phyloP scores from a whole-genome alignment of 2,329 filamentous ascomycete genomes.

The Phoma sp. region DNA sequence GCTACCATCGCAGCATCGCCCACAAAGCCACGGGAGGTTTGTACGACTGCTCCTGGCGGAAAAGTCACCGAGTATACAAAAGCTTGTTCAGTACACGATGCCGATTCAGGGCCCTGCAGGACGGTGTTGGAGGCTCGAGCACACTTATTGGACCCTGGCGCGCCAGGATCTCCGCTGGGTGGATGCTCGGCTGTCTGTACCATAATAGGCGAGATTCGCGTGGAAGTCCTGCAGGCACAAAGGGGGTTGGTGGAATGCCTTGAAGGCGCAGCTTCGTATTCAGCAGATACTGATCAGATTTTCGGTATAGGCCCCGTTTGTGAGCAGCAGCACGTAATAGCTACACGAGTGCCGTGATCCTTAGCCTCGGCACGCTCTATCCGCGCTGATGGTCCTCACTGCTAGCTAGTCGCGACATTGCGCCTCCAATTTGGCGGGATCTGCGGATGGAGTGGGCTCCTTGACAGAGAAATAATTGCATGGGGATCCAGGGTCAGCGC shows the following conservation, averaged over 20 bases:
- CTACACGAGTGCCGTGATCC: neutral
- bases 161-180: neutral
- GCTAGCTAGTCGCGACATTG: neutral
- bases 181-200: conserved; percentile 4
- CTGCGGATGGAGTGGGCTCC: neutral
- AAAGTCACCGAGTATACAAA: neutral
- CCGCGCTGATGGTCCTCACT: neutral
- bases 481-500: conserved; percentile 8
- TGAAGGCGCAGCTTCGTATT: conserved; percentile 9
- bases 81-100: conserved; percentile 2
- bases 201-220: neutral
- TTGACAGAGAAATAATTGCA: neutral
- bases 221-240: conserved; percentile 13
- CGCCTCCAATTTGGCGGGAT: neutral
- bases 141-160: conserved; percentile 3
- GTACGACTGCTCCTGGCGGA: conserved; percentile 1
- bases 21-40: neutral
- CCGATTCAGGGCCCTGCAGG: conserved; percentile 13
- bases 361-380: neutral
- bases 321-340: neutral
- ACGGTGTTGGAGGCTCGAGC: neutral
- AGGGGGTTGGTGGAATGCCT: neutral
- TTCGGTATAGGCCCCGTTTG: neutral
- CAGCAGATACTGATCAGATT: neutral
- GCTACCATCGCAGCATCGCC: neutral